Evolutionary conservation across 1,284 basidiomycete genomes (phyloP).

Genomic region (Irpex sp.): DNA sequence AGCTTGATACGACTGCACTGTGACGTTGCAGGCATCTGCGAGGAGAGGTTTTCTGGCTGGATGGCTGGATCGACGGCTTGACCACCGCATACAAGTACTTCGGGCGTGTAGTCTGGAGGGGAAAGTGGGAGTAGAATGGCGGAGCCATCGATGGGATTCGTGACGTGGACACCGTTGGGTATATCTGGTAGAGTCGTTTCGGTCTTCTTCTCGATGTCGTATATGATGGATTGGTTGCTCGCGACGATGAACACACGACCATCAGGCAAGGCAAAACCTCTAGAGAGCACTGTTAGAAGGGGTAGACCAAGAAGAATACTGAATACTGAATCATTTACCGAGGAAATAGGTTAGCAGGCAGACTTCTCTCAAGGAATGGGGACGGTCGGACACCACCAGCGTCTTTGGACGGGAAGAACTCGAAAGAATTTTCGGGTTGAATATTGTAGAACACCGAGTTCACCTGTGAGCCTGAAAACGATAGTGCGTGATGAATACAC

Average conservation of each 20-base stretch:
- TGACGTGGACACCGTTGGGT: constrained; percentile 41
- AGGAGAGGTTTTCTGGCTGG: constrained; percentile 28
- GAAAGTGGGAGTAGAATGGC: constrained; percentile 44
- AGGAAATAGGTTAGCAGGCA: constrained; percentile 23
- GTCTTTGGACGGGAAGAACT: constrained; percentile 50
- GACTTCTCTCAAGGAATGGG: constrained; percentile 34
- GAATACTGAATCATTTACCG: constrained; percentile 10
- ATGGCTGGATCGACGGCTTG: constrained; percentile 21
- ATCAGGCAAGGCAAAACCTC: constrained; percentile 24
- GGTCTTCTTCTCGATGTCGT: constrained; percentile 26
- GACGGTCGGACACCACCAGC: constrained; percentile 38
- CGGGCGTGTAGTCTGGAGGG: constrained; percentile 38
- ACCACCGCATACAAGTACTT: constrained; percentile 48
- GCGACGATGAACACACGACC: constrained; percentile 42
- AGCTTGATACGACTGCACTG: constrained; percentile 33
- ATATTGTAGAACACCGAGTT: constrained; percentile 33
- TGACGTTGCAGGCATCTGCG: constrained; percentile 35
- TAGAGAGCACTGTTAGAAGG: neutral
- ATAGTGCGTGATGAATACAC: neutral
- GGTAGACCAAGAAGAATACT: neutral
- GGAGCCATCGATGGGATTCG: constrained; percentile 41
- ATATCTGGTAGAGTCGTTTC: constrained; percentile 39
- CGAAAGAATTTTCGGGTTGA: constrained; percentile 42
- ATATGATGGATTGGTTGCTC: constrained; percentile 33
- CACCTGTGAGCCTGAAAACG: neutral